Percentiles rank a stretch among this genome's conserved stretches.
Evolutionary conservation across 192 early-diverging fungal species (phyloP).

Genomic region (Backusella psychrophila): DNA sequence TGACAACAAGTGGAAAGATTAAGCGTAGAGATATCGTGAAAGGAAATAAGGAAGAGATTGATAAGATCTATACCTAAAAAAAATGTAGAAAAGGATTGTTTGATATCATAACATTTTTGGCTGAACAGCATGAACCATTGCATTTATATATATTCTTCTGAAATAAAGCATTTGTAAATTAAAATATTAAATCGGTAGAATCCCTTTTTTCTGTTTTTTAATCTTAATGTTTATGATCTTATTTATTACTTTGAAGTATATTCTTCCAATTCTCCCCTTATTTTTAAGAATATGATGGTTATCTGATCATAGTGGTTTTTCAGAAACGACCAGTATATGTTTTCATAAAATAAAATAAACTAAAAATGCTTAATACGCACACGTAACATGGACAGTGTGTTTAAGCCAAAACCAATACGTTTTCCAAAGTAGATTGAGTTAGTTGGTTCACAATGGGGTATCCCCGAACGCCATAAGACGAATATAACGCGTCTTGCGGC

Average conservation of each 20-base stretch:
- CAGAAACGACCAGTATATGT: not conserved
- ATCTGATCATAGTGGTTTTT: not conserved
- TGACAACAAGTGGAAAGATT: constrained; percentile 78
- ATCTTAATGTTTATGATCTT: not conserved
- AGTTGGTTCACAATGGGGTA: not conserved
- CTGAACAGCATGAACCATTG: not conserved
- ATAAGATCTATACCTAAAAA: constrained; percentile 27
- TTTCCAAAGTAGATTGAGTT: not conserved
- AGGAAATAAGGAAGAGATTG: constrained; percentile 25
- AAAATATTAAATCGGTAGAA: too few relatives aligned
- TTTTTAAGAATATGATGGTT: not conserved
- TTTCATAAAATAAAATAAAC: not conserved
- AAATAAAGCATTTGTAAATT: not conserved
- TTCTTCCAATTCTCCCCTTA: too few relatives aligned
- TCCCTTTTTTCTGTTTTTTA: too few relatives aligned
- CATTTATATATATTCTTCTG: not conserved
- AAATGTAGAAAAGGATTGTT: not conserved
- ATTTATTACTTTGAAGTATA: too few relatives aligned
- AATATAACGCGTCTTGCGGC: not conserved
- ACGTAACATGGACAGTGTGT: not conserved
- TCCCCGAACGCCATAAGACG: not conserved
- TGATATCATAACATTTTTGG: not conserved
- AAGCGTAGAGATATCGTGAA: constrained; percentile 55
- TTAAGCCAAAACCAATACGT: not conserved
- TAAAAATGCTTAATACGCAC: not conserved